Base-by-base conservation (phyloP, 2,329 filamentous ascomycete genomes). In the Botryosphaeria agaves region DNA sequence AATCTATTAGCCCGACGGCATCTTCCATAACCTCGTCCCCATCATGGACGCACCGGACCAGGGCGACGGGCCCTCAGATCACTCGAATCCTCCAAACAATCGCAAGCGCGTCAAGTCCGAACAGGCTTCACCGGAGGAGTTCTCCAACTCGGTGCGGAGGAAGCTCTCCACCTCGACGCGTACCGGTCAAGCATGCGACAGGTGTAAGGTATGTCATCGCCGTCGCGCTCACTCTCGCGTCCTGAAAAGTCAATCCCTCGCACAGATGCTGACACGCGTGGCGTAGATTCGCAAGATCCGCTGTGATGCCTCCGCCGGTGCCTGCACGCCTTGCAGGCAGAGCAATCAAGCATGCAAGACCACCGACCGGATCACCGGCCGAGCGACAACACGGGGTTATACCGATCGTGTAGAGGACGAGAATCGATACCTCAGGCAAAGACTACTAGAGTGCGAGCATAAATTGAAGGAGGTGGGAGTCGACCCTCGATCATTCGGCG, bases 121-220 rank as follows among this genome's bases (percentile, higher is more conserved):
- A 43, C 34, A 43, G 38, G 29, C 26, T 41, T 23, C 43, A 44
- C 21, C 51, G 14, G 44, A 49, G 15, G 52, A 57, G 33, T 59
- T 57, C 40, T 57, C 53, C 30, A 45, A 51, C 34, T 49, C 55
- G 9, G 61, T 65, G 5, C 27, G 34, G 15, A 38, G 31, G 35
- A 41, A 26, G 34, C 23, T 29, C 26, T 28, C 28, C 15, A 29
- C 12, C 28, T 68, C 64, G 32, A 64, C 63, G 37, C 59, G 71
- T 34, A 91, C 82, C 0, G 82, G 82, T 7, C 82, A 91, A 56
- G 82, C 82, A 18, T 91, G 82, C 62, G 82, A 91, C 55, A 67
- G 83, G 33, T 91, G 83, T 65, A 89, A 87, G 67, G 77, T 81
- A 52, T 42, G 64, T 45, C 15, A 12, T 14, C 4, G 14, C 5